These are phyloP conservation scores for Triticum monococcum DNA, from an alignment of 176 grass and related monocot genomes.

Conservation along the genomic window DNA sequence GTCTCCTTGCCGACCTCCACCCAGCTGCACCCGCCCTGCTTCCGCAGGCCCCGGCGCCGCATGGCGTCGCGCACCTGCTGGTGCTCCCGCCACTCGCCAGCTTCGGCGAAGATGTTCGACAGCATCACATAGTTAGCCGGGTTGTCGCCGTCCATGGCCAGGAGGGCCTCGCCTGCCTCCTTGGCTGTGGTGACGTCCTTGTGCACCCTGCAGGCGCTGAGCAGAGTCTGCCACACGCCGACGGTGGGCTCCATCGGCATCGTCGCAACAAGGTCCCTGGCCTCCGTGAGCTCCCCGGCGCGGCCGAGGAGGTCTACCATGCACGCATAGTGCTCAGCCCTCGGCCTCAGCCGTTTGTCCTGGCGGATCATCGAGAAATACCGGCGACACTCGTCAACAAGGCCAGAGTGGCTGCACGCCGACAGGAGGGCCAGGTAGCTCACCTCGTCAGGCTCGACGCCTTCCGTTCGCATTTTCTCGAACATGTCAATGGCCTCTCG, in stretches of 20 bases:
- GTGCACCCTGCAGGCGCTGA: slow-evolving; percentile 46
- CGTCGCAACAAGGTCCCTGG: slow-evolving; percentile 26
- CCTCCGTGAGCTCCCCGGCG: slow-evolving; percentile 36
- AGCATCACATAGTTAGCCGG: slow-evolving; percentile 48
- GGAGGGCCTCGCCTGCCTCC: slow-evolving; percentile 29
- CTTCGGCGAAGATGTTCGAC: slow-evolving; percentile 44
- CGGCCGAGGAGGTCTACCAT: slow-evolving; percentile 47
- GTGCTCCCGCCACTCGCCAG: slow-evolving; percentile 39
- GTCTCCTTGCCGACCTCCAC: slow-evolving; percentile 45
- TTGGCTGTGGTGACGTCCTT: slow-evolving; percentile 26
- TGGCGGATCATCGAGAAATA: slow-evolving; percentile 19
- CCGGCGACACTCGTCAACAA: slow-evolving; percentile 23
- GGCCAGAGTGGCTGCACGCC: slow-evolving; percentile 51
- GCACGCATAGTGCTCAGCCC: slow-evolving; percentile 39
- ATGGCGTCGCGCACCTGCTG: slow-evolving; percentile 27
- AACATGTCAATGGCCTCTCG: slow-evolving; percentile 30
- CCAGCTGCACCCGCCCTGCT: slow-evolving; percentile 56
- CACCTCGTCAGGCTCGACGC: slow-evolving; percentile 41
- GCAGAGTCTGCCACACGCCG: slow-evolving; percentile 42
- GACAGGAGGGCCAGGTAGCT: slow-evolving; percentile 45
- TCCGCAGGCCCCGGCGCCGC: slow-evolving; percentile 32
- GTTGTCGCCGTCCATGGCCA: slow-evolving; percentile 35
- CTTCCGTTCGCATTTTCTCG: slow-evolving; percentile 30
- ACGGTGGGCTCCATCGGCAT: slow-evolving; percentile 41
- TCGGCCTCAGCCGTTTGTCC: neutral